Percentiles rank a stretch among this genome's conserved stretches.
These are phyloP conservation scores for Candida wancherniae DNA, from an alignment of 805 yeast species.

Conservation along the genomic window DNA sequence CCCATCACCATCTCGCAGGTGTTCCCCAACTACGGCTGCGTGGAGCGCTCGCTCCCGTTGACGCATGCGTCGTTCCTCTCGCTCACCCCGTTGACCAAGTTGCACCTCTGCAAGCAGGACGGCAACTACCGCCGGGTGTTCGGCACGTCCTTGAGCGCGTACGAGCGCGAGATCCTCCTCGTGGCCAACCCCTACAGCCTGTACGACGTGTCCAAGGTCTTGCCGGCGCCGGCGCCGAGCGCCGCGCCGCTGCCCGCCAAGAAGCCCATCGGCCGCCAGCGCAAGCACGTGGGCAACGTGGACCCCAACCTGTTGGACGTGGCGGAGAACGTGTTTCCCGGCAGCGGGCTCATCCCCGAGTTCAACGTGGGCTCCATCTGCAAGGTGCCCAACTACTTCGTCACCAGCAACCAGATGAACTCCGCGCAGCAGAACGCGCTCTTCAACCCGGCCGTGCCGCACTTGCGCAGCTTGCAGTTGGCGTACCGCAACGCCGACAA, in stretches of 20 bases:
- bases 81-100: conserved; percentile 30
- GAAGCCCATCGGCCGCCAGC: conserved; percentile 28
- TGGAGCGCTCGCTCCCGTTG: conserved; percentile 24
- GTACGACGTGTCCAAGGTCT: conserved; percentile 8
- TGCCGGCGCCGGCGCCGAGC: conserved; percentile 1
- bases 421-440: conserved; percentile 18
- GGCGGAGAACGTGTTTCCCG: conserved; percentile 37
- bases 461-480: conserved; percentile 10
- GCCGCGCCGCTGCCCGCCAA: conserved; percentile 11
- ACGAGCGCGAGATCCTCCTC: conserved; percentile 33
- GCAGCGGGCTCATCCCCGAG: conserved; percentile 41
- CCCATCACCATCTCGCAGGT: conserved; percentile 34
- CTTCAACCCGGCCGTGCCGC: conserved; percentile 9
- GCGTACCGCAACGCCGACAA: conserved; percentile 24
- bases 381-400: conserved; percentile 40
- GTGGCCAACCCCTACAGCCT: conserved; percentile 24
- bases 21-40: conserved; percentile 37
- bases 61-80: conserved; percentile 34
- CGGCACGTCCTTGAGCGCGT: conserved; percentile 25
- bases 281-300: conserved; percentile 27
- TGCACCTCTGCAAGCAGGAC: conserved; percentile 32
- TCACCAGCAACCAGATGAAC: conserved; percentile 25
- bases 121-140: conserved; percentile 15
- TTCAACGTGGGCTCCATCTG: conserved; percentile 37
- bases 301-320: conserved; percentile 40